A percentile compares a stretch with the other conserved stretches of the same genome.
These are phyloP conservation scores for Zymoseptoria crescenta DNA, from an alignment of 2,329 filamentous ascomycete genomes.

Conservation along the genomic window DNA sequence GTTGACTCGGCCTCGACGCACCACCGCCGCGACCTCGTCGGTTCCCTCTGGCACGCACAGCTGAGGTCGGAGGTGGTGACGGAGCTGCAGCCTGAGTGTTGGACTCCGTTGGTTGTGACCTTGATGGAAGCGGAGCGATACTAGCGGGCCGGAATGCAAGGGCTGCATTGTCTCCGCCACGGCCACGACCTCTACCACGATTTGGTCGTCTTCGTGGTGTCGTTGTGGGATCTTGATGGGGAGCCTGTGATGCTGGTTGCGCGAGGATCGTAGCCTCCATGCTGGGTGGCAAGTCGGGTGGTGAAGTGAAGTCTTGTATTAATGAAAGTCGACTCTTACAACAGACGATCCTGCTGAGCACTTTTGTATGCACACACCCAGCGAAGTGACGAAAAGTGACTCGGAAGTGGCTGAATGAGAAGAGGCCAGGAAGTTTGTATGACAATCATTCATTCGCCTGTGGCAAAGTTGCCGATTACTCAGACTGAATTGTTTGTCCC, in stretches of 20 bases:
- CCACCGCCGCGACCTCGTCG: slow-evolving; percentile 20
- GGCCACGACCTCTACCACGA: slow-evolving; percentile 22
- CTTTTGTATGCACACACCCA: neutral
- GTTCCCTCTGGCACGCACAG: slow-evolving; percentile 10
- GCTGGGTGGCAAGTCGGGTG: neutral
- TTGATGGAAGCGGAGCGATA: slow-evolving; percentile 21
- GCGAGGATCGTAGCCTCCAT: slow-evolving; percentile 9
- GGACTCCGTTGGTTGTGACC: slow-evolving; percentile 3
- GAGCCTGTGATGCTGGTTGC: slow-evolving; percentile 1
- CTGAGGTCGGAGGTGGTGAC: slow-evolving; percentile 1
- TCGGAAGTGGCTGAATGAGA: neutral
- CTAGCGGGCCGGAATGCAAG: slow-evolving; percentile 28
- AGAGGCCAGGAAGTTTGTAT: neutral
- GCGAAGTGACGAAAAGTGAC: neutral
- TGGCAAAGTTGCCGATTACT: neutral
- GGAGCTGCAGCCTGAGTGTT: slow-evolving; percentile 2
- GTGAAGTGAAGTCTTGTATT: neutral
- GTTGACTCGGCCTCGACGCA: slow-evolving; percentile 2
- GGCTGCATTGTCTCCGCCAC: slow-evolving; percentile 19
- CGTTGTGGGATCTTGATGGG: slow-evolving; percentile 4
- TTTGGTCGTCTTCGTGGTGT: slow-evolving; percentile 14
- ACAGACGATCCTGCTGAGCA: neutral
- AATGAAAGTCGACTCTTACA: neutral
- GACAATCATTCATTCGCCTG: neutral
- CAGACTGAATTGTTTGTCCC: neutral